These are phyloP conservation scores for Solanum chacoense DNA, from an alignment of 305 asterid genomes.

Conservation along the genomic window DNA sequence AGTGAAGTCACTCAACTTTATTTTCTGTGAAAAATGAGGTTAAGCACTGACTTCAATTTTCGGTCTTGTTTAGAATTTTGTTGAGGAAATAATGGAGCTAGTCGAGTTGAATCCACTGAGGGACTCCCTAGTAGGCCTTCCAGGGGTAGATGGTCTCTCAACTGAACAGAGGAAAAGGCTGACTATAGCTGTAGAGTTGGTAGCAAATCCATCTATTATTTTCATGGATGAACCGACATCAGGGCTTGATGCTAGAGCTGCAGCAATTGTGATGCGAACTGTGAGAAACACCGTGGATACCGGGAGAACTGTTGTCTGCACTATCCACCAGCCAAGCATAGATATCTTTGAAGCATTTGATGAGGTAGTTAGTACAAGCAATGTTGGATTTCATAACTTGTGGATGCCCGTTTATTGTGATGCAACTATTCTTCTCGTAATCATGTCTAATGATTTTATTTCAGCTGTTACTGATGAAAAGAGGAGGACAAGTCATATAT, in stretches of 20 bases:
- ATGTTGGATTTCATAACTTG: not conserved
- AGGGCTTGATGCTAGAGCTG: slow-evolving; percentile 96
- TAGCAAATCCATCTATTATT: slow-evolving; percentile 95
- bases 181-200: slow-evolving; percentile 88
- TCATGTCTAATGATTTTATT: not conserved
- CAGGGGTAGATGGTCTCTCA: slow-evolving; percentile 89
- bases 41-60: not conserved
- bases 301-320: slow-evolving; percentile 85
- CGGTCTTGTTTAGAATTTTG: slow-evolving; percentile 54
- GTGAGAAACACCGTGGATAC: slow-evolving; percentile 93
- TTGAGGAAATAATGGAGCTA: slow-evolving; percentile 89
- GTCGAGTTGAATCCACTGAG: slow-evolving; percentile 68
- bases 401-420: not conserved
- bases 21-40: not conserved
- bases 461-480: slow-evolving; percentile 74
- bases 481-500: slow-evolving; percentile 84
- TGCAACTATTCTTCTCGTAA: not conserved
- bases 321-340: slow-evolving; percentile 92
- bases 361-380: slow-evolving; percentile 38
- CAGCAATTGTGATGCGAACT: slow-evolving; percentile 93
- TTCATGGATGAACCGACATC: slow-evolving; percentile 99
- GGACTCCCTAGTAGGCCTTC: slow-evolving; percentile 83
- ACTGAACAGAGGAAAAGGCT: slow-evolving; percentile 95
- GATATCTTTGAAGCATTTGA: slow-evolving; percentile 93
- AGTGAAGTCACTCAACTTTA: not conserved